phyloP scores from a whole-genome alignment of 1,284 basidiomycete species.

The Coniophora puteana region DNA sequence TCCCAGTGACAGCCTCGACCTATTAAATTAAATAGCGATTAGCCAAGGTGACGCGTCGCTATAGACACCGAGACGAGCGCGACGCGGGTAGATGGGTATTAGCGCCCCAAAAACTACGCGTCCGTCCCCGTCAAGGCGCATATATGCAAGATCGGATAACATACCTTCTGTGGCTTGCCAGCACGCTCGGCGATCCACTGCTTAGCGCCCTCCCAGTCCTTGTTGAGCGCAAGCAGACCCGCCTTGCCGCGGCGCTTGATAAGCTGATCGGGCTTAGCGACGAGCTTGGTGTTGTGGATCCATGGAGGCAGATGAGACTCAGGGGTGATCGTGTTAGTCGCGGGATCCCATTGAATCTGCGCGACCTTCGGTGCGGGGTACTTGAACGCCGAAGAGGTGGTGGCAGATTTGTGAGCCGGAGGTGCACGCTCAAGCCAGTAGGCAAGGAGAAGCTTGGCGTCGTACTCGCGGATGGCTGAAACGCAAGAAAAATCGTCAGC shows the following conservation, averaged over 20 bases:
- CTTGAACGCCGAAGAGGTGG: slow-evolving; percentile 50
- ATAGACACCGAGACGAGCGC: background rate
- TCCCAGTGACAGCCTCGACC: slow-evolving; percentile 93
- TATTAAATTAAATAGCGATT: slow-evolving; percentile 25
- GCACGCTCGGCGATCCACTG: slow-evolving; percentile 89
- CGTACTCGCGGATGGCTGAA: slow-evolving; percentile 88
- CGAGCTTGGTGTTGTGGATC: slow-evolving; percentile 88
- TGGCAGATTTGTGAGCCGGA: slow-evolving; percentile 42
- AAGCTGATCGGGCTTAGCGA: slow-evolving; percentile 95
- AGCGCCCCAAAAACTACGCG: too few species aligned
- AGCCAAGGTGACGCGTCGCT: slow-evolving; percentile 1
- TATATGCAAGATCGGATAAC: slow-evolving; percentile 2
- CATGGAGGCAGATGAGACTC: slow-evolving; percentile 75
- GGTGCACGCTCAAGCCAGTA: slow-evolving; percentile 93
- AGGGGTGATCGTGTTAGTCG: slow-evolving; percentile 77
- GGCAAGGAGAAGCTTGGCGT: slow-evolving; percentile 90
- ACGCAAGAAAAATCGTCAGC: background rate
- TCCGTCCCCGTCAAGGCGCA: background rate
- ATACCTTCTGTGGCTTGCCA: slow-evolving; percentile 89
- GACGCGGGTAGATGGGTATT: too few species aligned
- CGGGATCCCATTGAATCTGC: slow-evolving; percentile 86
- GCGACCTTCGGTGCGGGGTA: slow-evolving; percentile 73
- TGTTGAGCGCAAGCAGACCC: slow-evolving; percentile 92
- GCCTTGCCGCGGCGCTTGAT: slow-evolving; percentile 99
- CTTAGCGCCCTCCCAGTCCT: slow-evolving; percentile 83